Base-by-base conservation (phyloP, 2,329 filamentous ascomycete species). In the Aspergillus sergii region DNA sequence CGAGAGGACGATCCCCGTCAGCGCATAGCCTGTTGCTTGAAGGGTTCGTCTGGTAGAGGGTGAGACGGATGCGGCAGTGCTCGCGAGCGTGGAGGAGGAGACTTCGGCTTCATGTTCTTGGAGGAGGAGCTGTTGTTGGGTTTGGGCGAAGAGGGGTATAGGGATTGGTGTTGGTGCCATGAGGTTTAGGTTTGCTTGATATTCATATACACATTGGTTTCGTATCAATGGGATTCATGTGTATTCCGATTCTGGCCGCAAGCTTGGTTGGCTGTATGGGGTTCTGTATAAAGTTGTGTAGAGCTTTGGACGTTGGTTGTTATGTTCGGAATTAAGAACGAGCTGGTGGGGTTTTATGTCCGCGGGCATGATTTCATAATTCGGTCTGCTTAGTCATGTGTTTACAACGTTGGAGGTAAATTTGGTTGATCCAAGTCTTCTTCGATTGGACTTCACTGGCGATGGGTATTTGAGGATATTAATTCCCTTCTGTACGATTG, bases 1-100 rank as follows among this genome's bases (percentile, higher is more conserved):
- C 12, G 85, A 82, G 39, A 96, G 81, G 36, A 86, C 81, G 10
- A 98, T 86, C 0, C 78, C 78, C 1, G 76, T 80, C 3, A 80
- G 58, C 0, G 78, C 78, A 64, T 79, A 73, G 12, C 78, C 78
- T 0, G 77, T 76, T 19, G 78, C 77, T 71, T 80, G 78, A 19
- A 82, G 69, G 5, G 78, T 79, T 46, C 80, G 77, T 5, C 81
- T 72, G 4, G 80, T 81, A 2, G 78, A 69, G 1, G 80, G 78
- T 0, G 80, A 81, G 28, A 78, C 76, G 3, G 78, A 74, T 28
- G 76, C 75, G 10, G 76, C 73, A 19, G 75, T 79, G 56, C 73
- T 76, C 11, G 80, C 75, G 36, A 82, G 76, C 2, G 75, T 72
- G 12, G 79, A 81, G 43, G 80, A 79, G 32, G 79, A 72, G 63